Percentiles rank a stretch among this genome's conserved stretches.
These are phyloP conservation scores for Ascochyta clinopodiicola DNA, from an alignment of 2,329 filamentous ascomycete genomes.

Conservation along the genomic window DNA sequence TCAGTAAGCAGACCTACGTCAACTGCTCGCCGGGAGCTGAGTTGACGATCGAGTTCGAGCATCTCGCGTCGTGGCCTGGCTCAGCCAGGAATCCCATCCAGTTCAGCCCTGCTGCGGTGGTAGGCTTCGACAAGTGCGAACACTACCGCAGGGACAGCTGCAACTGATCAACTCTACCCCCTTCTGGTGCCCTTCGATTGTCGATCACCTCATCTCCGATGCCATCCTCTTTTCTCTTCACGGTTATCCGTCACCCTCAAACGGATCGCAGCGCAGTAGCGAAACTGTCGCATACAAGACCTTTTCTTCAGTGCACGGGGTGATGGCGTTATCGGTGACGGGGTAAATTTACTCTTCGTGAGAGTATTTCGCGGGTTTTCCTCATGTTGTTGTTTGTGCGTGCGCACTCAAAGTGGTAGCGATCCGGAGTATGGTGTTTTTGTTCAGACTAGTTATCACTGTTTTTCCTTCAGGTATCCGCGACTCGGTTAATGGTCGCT, in stretches of 20 bases:
- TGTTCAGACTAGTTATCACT: no score
- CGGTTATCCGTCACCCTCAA: conserved; percentile 4
- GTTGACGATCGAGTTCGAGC: conserved; percentile 24
- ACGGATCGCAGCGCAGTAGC: neutral
- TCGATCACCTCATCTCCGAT: neutral
- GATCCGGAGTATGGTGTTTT: no score
- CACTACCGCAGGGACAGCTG: neutral
- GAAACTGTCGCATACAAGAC: neutral
- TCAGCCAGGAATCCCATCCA: conserved; percentile 6
- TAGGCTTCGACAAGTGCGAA: conserved; percentile 20
- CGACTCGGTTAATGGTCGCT: no score
- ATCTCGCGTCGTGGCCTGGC: conserved; percentile 17
- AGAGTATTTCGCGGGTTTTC: no score
- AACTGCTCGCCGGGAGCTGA: conserved; percentile 20
- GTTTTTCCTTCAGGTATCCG: no score
- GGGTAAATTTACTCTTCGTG: no score
- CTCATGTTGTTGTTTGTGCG: no score
- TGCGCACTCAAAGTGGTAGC: no score
- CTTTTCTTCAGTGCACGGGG: no score
- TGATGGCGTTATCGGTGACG: no score
- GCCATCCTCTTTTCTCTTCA: neutral
- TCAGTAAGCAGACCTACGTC: conserved; percentile 27
- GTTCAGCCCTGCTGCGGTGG: conserved; percentile 11
- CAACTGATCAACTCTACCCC: neutral
- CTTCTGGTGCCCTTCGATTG: neutral